These are phyloP conservation scores for Populus hybrid DNA, from an alignment of 441 rosid genomes.

Conservation along the genomic window DNA sequence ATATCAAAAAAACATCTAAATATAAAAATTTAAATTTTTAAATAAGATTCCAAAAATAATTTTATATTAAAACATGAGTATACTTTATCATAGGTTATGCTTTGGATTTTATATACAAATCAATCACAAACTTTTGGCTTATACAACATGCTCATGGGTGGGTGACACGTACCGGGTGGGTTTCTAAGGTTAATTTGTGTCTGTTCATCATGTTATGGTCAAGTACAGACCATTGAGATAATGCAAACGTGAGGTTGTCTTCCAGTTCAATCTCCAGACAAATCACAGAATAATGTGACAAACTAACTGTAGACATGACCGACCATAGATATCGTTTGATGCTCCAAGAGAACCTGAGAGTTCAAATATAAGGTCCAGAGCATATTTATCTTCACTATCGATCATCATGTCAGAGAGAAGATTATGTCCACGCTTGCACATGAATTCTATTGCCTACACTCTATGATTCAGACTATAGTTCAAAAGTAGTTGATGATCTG, in stretches of 20 bases:
- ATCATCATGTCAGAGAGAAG: background rate
- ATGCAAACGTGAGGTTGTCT: constrained; percentile 29
- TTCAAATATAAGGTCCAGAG: background rate
- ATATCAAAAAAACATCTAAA: no score
- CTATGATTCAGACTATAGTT: background rate
- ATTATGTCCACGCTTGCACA: background rate
- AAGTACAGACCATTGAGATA: constrained; percentile 15
- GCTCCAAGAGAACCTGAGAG: background rate
- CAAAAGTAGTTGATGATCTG: background rate
- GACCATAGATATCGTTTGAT: background rate
- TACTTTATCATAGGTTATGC: background rate
- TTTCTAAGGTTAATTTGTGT: background rate
- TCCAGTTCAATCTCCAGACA: background rate
- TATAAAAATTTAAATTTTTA: no score
- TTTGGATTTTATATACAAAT: background rate
- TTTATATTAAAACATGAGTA: background rate
- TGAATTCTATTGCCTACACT: background rate
- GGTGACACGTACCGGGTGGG: constrained; percentile 5
- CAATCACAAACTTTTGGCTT: constrained; percentile 22
- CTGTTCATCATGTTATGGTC: background rate
- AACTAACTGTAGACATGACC: background rate
- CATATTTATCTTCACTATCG: no score
- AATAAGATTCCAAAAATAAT: no score
- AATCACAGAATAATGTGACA: background rate
- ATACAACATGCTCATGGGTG: background rate